These are phyloP conservation scores for Kitagawia praeruptora DNA, from an alignment of 129 eudicot genomes.

Conservation along the genomic window DNA sequence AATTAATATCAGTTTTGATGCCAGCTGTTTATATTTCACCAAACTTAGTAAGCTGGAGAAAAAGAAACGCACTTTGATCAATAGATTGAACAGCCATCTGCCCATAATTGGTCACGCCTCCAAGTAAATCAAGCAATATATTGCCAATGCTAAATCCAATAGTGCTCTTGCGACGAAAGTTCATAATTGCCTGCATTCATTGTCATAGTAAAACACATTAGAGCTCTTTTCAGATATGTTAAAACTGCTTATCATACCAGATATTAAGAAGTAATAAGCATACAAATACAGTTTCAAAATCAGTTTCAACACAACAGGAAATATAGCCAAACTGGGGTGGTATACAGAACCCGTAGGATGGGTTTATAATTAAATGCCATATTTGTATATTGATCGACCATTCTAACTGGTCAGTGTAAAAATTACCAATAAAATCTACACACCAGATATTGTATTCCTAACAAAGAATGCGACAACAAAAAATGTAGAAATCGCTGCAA, in stretches of 20 bases:
- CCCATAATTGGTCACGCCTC: constrained; percentile 66
- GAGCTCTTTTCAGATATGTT: not conserved
- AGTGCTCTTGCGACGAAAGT: constrained; percentile 77
- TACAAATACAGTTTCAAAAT: not conserved
- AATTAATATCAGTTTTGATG: not conserved
- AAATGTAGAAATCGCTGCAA: not conserved
- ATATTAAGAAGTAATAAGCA: not conserved
- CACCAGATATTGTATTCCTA: not conserved
- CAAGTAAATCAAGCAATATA: constrained; percentile 79
- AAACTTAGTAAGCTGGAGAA: not conserved
- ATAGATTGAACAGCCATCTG: constrained; percentile 87
- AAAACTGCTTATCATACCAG: not conserved
- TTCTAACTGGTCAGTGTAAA: not conserved
- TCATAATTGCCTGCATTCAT: constrained; percentile 54
- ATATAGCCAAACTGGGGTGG: not conserved
- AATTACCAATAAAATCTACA: not conserved
- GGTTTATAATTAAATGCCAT: not conserved
- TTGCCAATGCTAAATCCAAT: constrained; percentile 91
- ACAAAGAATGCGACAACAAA: not conserved
- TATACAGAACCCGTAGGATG: not conserved
- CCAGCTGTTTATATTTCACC: not conserved
- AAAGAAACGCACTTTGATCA: constrained; percentile 60
- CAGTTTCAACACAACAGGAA: not conserved
- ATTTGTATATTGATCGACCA: not conserved
- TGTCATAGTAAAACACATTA: not conserved